These are phyloP conservation scores for Thalassiosira profunda DNA, from an alignment of 108 stramenopile species.

Conservation along the genomic window DNA sequence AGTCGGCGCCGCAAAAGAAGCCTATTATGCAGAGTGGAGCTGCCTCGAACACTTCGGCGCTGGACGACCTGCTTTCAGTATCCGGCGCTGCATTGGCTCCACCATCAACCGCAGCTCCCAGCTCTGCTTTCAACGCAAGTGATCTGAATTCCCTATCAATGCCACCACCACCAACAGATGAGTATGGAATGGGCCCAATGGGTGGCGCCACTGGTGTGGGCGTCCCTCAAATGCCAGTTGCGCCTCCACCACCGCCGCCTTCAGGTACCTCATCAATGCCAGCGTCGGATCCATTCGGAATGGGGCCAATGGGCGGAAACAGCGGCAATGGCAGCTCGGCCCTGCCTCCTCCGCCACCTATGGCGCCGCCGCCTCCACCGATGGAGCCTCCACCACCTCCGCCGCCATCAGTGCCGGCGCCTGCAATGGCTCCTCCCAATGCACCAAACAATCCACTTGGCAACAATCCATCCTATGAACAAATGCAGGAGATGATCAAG, in stretches of 20 bases:
- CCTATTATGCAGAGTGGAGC: neutral
- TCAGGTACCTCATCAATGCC: too few species aligned
- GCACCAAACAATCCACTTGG: conserved; percentile 6
- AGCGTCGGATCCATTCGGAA: too few species aligned
- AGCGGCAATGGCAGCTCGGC: neutral
- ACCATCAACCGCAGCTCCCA: neutral
- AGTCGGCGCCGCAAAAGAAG: neutral
- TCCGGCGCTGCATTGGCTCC: conserved; percentile 1
- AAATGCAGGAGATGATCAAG: conserved; percentile 46
- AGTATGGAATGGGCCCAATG: too few species aligned
- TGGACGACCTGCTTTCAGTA: conserved; percentile 4
- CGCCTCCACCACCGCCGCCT: too few species aligned
- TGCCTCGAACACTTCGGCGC: neutral
- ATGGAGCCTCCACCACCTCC: conserved; percentile 5
- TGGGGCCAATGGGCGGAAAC: too few species aligned
- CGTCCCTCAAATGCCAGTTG: too few species aligned
- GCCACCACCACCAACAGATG: too few species aligned
- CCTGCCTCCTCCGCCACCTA: conserved; percentile 8
- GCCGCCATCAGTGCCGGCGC: neutral
- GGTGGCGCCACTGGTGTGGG: too few species aligned
- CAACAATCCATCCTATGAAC: conserved; percentile 20
- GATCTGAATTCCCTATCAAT: neutral
- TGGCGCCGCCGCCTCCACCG: conserved; percentile 6
- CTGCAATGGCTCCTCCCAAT: neutral
- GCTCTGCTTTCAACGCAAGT: neutral